Conservation (phyloP, 768 basidiomycete genomes). For the Dacryopinax primogenitus region DNA sequence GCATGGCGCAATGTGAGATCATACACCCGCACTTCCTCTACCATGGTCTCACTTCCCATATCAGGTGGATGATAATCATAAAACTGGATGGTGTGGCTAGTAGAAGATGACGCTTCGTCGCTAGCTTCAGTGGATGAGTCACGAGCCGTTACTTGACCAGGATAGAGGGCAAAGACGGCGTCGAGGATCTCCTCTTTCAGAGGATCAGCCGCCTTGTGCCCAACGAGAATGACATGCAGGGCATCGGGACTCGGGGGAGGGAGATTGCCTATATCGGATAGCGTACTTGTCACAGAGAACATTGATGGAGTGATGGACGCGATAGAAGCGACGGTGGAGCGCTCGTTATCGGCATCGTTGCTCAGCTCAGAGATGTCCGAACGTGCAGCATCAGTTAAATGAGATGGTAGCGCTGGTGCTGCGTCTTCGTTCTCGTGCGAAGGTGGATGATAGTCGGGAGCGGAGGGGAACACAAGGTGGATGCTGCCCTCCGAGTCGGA, state of each 20-base stretch:
- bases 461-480: not conserved
- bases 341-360: not conserved
- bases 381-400: not conserved
- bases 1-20: not conserved
- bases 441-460: not conserved
- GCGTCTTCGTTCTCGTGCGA: not conserved
- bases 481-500: not conserved
- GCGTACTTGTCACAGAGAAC: not conserved
- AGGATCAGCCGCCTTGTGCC: not conserved
- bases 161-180: not conserved
- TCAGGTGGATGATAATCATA: not conserved
- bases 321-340: not conserved
- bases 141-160: not conserved
- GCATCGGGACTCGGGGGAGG: not conserved
- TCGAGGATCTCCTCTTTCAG: not conserved
- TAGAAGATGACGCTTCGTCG: not conserved
- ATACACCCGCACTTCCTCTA: conserved; percentile 1
- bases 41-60: not conserved
- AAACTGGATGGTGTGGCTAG: not conserved
- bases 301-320: not conserved
- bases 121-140: not conserved
- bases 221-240: conserved; percentile 1
- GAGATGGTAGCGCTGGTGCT: not conserved
- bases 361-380: not conserved
- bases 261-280: not conserved